Base-by-base conservation (phyloP, 2,329 filamentous ascomycete species). In the Dothideomycetes sp. region DNA sequence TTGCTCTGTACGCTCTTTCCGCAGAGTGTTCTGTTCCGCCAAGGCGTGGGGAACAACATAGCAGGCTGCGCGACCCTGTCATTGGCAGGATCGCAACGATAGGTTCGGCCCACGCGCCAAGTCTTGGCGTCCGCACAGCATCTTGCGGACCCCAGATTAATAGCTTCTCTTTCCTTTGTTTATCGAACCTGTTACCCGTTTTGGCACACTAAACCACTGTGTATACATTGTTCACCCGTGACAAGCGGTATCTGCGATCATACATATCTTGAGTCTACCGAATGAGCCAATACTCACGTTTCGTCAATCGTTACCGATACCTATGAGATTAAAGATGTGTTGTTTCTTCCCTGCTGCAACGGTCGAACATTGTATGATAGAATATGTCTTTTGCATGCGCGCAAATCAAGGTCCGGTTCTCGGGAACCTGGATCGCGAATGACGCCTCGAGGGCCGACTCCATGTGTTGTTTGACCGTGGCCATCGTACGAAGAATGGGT, bases 21-120 rank as follows among this genome's bases (percentile, higher is more conserved):
- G 34, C 34, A 36, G 19, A 16, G 34, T 27, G 34, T 22, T 36
- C 34, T 36, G 19, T 36, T 36, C 18, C 14, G 34, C 19, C n/a
- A 36, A 36, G 34, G 18, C 16, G 34, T 22, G 34, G 19, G 11
- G 34, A 36, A 36, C 34, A 36, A 36, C 14, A 36, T n/a, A 36
- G 34, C 19, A 24, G 34, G 19, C 34, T 36, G 34, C n/a, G n/a
- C n/a, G n/a, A 30, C 22, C 35, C 16, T 37, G 15, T 37, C 9
- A 30, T 30, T 30, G n/a, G 19, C 19, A 36, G n/a, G n/a, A n/a
- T n/a, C n/a, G n/a, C n/a, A n/a, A n/a, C n/a, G n/a, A 34, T 34
- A 19, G 32, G 32, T 34, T 34, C 3, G 16, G 32, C 32, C 16
- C 10, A 34, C 14, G 9, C 32, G 32, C 32, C 10, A 34, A 19